Conservation (phyloP, 1,139 yeast species). For the Saccharomyces hybrid region DNA sequence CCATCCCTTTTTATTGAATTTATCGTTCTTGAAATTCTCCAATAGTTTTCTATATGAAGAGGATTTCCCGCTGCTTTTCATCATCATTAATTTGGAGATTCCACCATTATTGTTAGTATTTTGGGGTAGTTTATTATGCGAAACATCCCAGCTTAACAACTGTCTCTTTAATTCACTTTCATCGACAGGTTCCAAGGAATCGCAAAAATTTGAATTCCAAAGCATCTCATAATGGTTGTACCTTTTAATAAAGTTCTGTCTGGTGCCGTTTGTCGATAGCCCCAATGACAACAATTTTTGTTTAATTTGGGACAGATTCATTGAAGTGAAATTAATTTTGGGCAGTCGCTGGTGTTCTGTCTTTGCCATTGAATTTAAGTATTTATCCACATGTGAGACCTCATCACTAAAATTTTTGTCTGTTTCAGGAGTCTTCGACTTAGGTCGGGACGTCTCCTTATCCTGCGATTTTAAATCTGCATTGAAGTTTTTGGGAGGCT, state of each 20-base stretch:
- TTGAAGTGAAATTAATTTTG: conserved; percentile 52
- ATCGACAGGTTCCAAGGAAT: conserved; percentile 59
- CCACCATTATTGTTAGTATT: conserved; percentile 9
- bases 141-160: conserved; percentile 62
- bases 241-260: conserved; percentile 57
- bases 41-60: conserved; percentile 16
- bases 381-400: conserved; percentile 18
- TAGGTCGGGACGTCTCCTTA: background rate
- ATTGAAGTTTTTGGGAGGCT: conserved; percentile 12
- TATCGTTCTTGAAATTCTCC: conserved; percentile 28
- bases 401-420: background rate
- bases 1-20: conserved; percentile 45
- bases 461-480: conserved; percentile 3
- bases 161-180: conserved; percentile 47
- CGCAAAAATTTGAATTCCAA: conserved; percentile 71
- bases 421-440: conserved; percentile 4
- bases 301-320: conserved; percentile 54
- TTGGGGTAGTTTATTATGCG: conserved; percentile 21
- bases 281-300: conserved; percentile 48
- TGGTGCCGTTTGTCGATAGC: conserved; percentile 55
- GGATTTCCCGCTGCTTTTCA: conserved; percentile 16
- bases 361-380: conserved; percentile 20
- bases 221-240: conserved; percentile 72
- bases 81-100: conserved; percentile 19
- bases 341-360: conserved; percentile 34